A percentile compares a stretch with the other conserved stretches of the same genome.
Conservation (phyloP, 2,329 filamentous ascomycete species). For the Furcasterigmium furcatum region DNA sequence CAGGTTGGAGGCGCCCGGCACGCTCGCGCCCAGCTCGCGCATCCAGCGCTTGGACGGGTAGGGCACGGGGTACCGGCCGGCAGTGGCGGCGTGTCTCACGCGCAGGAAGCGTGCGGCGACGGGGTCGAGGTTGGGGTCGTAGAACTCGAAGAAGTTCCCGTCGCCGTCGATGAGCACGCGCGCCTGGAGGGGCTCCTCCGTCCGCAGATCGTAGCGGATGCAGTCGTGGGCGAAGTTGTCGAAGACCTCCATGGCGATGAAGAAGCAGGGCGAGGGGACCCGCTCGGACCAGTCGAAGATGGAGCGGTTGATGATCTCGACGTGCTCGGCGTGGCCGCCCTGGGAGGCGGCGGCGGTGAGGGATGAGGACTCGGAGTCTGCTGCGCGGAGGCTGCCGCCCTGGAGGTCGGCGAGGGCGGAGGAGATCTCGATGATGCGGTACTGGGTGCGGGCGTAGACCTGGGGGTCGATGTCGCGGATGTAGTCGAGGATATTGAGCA, state of each 20-base stretch:
- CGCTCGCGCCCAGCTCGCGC: constrained; percentile 56
- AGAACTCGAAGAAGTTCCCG: constrained; percentile 95
- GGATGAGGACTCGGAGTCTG: constrained; percentile 54
- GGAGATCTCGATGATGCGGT: constrained; percentile 95
- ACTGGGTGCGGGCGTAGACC: constrained; percentile 91
- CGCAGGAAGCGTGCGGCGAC: constrained; percentile 78
- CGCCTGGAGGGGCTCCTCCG: constrained; percentile 81
- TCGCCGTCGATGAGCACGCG: constrained; percentile 79
- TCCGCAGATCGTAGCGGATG: constrained; percentile 82
- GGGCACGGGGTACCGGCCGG: constrained; percentile 60
- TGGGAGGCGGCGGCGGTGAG: constrained; percentile 64
- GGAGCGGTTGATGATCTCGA: constrained; percentile 91
- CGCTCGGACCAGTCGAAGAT: constrained; percentile 91
- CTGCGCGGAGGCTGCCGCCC: constrained; percentile 61
- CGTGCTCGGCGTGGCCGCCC: constrained; percentile 75
- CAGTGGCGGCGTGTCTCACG: constrained; percentile 75
- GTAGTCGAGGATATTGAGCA: constrained; percentile 97
- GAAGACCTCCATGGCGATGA: constrained; percentile 95
- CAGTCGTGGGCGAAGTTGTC: constrained; percentile 97
- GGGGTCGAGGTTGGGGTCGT: constrained; percentile 76
- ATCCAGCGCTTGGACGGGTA: constrained; percentile 51
- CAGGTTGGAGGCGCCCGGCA: constrained; percentile 74
- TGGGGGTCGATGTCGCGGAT: constrained; percentile 86
- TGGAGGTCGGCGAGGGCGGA: constrained; percentile 76
- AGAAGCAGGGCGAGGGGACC: constrained; percentile 93